Evolutionary conservation across 805 yeast species (phyloP), one percentile per base, ranked within the genome.

Genomic region (Grigorovia yakushimaensis): DNA sequence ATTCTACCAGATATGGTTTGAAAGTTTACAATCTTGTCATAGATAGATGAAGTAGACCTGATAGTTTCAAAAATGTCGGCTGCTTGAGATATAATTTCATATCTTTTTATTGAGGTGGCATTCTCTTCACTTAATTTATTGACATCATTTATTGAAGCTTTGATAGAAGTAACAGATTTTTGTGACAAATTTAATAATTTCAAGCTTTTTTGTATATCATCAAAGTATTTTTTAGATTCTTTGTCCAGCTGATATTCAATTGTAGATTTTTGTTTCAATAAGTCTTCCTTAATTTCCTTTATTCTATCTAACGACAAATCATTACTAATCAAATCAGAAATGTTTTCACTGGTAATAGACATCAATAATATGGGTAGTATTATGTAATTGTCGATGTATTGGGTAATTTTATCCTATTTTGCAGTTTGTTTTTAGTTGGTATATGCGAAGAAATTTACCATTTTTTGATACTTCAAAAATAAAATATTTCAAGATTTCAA

Each of bases 161-260:
- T 76, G 46, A 85, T 67, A 38, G 69, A 65, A 42, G 71, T 71
- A 39, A 84, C 71, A 47, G 79, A 75, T 38, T 67, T 68, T 45
- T 71, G 73, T 9, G 74, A 66, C 5, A 55, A 43, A 24, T 67
- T 64, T 41, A 74, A 55, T 19, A 60, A 51, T n/a, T 69, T 60
- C 44, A 74, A 53, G 39, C 72, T 70, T 1, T 70, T 68, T 53
- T 77, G 65, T 1, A 84, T 74, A 8, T 76, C 66, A 41, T 77
- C 80, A 48, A 78, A 75, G 54, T 81, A 87, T 38, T 73, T 73
- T 58, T 77, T 79, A n/a, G 87, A 77, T 44, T 82, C 84, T 39
- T 83, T 67, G 56, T 77, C 79, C 52, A 91, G 69, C 59, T 88
- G 91, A 43, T 82, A 71, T 55, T 87, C 96, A 11, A 88, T 70